These are phyloP conservation scores for Trametes villosa DNA, from an alignment of 768 basidiomycete species.

Conservation along the genomic window DNA sequence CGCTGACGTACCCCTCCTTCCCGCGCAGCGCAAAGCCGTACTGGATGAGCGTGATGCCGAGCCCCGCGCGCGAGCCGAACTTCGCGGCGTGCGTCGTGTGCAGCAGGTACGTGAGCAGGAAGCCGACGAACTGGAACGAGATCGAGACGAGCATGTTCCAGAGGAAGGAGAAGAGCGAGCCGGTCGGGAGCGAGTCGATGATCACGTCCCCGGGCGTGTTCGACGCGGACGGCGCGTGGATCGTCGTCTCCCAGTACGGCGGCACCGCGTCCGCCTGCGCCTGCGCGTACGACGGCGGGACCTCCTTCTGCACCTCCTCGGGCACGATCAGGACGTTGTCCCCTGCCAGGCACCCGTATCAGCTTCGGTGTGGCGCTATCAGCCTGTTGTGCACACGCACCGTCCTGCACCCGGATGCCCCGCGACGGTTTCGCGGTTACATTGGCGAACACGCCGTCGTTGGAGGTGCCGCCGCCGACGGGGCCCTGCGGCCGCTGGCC, in stretches of 20 bases:
- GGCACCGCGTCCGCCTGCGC: slow-evolving; percentile 97
- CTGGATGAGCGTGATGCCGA: slow-evolving; percentile 96
- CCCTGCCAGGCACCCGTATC: slow-evolving; percentile 43
- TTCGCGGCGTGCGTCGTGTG: slow-evolving; percentile 93
- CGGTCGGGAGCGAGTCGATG: slow-evolving; percentile 86
- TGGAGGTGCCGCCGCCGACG: slow-evolving; percentile 69
- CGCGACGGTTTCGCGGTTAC: slow-evolving; percentile 84
- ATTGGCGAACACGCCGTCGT: slow-evolving; percentile 95
- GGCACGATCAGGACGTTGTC: slow-evolving; percentile 78
- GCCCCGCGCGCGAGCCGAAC: slow-evolving; percentile 89
- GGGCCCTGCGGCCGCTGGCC: slow-evolving; percentile 44
- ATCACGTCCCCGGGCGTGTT: slow-evolving; percentile 77
- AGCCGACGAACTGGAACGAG: slow-evolving; percentile 97
- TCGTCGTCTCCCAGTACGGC: slow-evolving; percentile 96
- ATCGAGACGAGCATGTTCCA: slow-evolving; percentile 94
- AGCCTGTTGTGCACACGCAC: slow-evolving; percentile 42
- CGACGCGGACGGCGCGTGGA: slow-evolving; percentile 83
- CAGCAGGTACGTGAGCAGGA: slow-evolving; percentile 90
- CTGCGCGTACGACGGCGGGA: slow-evolving; percentile 89
- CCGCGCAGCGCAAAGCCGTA: slow-evolving; percentile 85
- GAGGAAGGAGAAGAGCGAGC: slow-evolving; percentile 81
- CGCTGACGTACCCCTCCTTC: slow-evolving; percentile 35
- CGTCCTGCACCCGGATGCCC: slow-evolving; percentile 63
- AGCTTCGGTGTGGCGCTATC: background rate
- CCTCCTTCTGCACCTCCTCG: slow-evolving; percentile 81